phyloP scores from a whole-genome alignment of 192 early-diverging fungal genomes.

The Backusella psychrophila region DNA sequence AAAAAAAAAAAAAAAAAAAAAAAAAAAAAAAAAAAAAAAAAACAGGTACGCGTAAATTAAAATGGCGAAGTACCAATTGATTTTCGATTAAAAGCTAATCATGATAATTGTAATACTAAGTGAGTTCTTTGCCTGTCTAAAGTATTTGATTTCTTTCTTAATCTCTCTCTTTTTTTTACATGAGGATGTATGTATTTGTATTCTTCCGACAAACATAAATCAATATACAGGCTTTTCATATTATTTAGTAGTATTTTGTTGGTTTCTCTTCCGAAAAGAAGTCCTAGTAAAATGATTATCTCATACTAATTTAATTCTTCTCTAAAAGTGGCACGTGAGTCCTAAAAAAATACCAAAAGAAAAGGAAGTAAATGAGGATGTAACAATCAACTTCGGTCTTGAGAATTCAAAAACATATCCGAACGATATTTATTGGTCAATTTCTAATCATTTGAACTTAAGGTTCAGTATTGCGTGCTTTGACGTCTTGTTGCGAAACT shows the following conservation, averaged over 20 bases:
- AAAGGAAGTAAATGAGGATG: neutral
- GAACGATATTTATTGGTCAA: neutral
- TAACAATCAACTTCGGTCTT: conserved; percentile 8
- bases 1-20: conserved; percentile 1
- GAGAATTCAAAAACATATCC: neutral
- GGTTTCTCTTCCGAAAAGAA: neutral
- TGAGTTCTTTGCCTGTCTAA: neutral
- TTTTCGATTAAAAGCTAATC: neutral
- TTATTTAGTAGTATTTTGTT: neutral
- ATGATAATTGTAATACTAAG: neutral
- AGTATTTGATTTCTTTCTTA: neutral
- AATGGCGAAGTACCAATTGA: neutral
- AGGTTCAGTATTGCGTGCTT: conserved; percentile 15
- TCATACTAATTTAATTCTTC: neutral
- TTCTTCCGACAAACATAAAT: neutral
- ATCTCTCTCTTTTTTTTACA: neutral
- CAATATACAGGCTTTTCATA: neutral
- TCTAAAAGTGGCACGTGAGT: neutral
- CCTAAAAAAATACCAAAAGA: neutral
- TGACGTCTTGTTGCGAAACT: conserved; percentile 19
- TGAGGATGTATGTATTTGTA: neutral
- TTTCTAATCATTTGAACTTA: conserved; percentile 4
- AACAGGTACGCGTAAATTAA: neutral
- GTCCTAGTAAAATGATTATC: neutral
- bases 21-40: neutral